Base-by-base conservation (phyloP, 306 rosid species). In the Lathyrus oleraceus region DNA sequence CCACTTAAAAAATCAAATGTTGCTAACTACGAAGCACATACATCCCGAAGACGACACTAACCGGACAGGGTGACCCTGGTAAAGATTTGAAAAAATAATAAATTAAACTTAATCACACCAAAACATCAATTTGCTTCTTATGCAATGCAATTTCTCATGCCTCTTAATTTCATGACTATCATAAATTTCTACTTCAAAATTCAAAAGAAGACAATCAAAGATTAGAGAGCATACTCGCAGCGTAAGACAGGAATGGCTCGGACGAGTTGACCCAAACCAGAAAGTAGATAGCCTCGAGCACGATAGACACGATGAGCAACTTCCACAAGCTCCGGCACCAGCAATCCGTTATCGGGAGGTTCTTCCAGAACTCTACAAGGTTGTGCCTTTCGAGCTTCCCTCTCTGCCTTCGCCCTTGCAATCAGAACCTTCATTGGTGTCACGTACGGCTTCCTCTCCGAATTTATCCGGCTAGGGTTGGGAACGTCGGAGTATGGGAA, bases 391-490 rank as follows among this genome's bases (percentile, higher is more conserved):
- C 90, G 75, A 8, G 83, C 83, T 72, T 78, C 83, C 81, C 75
- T 89, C 76, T 87, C 89, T 70, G 76, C 78, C 67, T 85, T 92
- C 39, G 90, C 95, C 68, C 85, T 84, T 56, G 63, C 83, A 48
- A 92, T 89, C 80, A 92, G 73, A 69, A 83, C 65, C 76, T 85
- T 92, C 95, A 89, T 89, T 14, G 96, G 95, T 20, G 89, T 92
- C 35, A 81, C 82, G 40, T 85, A 89, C 2, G 95, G 85, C 56
- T 92, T 89, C 71, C 97, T 87, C 65, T 84, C 90, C 6, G 90
- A 79, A 47, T 84, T 84, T 8, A 54, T 74, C 39, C 58, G 73
- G 6, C 28, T 25, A 36, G 89, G 96, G 63, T 60, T 84, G 0
- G 96, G 96, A 13, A 92, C 67, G 21, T 92, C 97, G 7, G 54